phyloP scores from a whole-genome alignment of 169 alveolate genomes.

The Cryptosporidium sp. region DNA sequence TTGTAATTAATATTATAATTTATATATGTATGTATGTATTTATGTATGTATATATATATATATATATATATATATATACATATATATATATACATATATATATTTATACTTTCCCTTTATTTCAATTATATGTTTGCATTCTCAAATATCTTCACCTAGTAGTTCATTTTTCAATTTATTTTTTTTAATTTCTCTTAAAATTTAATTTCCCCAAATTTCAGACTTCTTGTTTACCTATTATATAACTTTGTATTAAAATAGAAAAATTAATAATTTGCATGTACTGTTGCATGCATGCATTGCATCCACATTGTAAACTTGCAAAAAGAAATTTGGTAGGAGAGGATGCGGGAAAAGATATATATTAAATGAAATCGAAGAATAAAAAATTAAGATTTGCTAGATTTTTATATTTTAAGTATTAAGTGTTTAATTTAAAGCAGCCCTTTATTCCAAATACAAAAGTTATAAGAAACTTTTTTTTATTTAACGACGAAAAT shows the following conservation, averaged over 20 bases:
- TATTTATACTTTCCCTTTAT: too few species aligned
- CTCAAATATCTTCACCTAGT: neutral
- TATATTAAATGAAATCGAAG: neutral
- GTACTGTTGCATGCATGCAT: conserved; percentile 19
- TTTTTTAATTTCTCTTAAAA: neutral
- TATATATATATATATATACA: too few species aligned
- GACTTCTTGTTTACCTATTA: neutral
- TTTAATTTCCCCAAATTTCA: neutral
- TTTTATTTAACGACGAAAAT: too few species aligned
- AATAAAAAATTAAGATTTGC: too few species aligned
- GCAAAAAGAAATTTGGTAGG: neutral
- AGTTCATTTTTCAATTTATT: neutral
- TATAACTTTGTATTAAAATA: neutral
- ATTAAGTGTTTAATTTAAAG: neutral
- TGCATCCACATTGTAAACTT: conserved; percentile 18
- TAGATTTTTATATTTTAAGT: neutral
- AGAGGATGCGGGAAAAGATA: neutral
- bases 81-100: too few species aligned
- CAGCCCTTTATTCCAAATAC: neutral
- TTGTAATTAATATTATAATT: neutral
- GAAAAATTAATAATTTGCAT: neutral
- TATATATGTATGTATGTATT: too few species aligned
- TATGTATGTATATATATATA: too few species aligned
- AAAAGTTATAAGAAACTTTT: too few species aligned
- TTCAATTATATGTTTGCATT: neutral